Evolutionary conservation across 805 yeast genomes (phyloP), one percentile per base, ranked within the genome.

Genomic region (Spathaspora arborariae): DNA sequence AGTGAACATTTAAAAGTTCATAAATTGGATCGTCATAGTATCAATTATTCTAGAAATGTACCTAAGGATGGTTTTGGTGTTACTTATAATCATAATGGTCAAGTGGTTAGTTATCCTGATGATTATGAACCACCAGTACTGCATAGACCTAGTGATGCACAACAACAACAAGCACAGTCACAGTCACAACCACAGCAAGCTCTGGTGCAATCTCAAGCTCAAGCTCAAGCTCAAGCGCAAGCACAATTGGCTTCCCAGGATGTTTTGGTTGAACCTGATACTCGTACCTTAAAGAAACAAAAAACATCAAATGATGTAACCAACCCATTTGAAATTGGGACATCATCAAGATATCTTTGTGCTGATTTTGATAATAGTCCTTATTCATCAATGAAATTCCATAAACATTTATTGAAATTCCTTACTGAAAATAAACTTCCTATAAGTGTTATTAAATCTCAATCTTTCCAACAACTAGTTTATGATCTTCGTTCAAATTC

Each of bases 1-100:
- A 72, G 74, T 42, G 84, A 79, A 56, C 84, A 80, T 56, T 61
- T 80, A 51, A 72, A 74, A 51, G 78, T 82, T 3, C 84, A 80
- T 54, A 76, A 76, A 59, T 65, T 78, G 19, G 59, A 60, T 22
- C 68, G 60, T 44, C 66, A 64, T 7, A 63, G 74, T 21, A 60
- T 69, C 36, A 77, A 76, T 51, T 62, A 68, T 30, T 56, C 73
- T 27, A 56, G 81, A 39, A 54, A 64, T 45, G 62, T 59, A 5
- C 70, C 74, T 1, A 58, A 68, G 13, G 74, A 70, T 50, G 70
- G 74, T 1, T 59, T 57, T 45, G 73, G 72, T 20, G 61, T 63
- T 30, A 60, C 69, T 0, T 65, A 62, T 48, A 64, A 64, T 44
- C 60, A 59, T 26, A 56, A 55, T 51, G 74, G 69, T 27, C 47